Percentiles rank a stretch among this genome's conserved stretches.
Evolutionary conservation across 176 grass and related monocot species (phyloP).

Genomic region (Oryza brachyantha): DNA sequence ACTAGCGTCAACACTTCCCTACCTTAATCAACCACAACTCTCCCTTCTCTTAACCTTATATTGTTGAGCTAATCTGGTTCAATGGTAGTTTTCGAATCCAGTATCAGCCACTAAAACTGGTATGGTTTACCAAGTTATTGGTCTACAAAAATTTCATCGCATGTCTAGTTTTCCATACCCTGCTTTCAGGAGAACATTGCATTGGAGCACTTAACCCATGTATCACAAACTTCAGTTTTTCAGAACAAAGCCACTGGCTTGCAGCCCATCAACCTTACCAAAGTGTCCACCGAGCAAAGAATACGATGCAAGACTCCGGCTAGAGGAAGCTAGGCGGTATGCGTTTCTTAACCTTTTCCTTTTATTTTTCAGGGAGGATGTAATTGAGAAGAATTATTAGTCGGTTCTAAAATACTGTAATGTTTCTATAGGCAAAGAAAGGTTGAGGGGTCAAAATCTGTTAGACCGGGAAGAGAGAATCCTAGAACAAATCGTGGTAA

Average conservation of each 20-base stretch:
- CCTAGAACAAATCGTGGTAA: constrained; percentile 23
- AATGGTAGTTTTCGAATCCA: constrained; percentile 13
- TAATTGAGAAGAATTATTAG: not conserved
- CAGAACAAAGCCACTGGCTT: constrained; percentile 54
- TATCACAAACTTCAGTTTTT: constrained; percentile 65
- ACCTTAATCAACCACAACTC: too few species aligned
- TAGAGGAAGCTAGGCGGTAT: constrained; percentile 54
- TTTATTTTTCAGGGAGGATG: not conserved
- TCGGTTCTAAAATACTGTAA: not conserved
- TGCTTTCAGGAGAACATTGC: not conserved
- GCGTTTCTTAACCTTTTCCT: constrained; percentile 14
- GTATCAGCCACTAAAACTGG: not conserved
- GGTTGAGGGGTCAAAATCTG: constrained; percentile 38
- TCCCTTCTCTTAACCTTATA: too few species aligned
- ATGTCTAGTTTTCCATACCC: not conserved
- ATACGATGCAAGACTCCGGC: constrained; percentile 60
- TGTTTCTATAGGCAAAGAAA: constrained; percentile 55
- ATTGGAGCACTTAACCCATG: not conserved
- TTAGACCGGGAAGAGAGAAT: constrained; percentile 37
- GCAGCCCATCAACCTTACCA: constrained; percentile 68
- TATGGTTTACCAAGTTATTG: not conserved
- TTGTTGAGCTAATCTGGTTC: not conserved
- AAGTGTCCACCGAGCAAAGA: constrained; percentile 87
- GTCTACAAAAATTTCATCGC: not conserved
- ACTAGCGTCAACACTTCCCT: too few species aligned